Percentiles rank a stretch among this genome's conserved stretches.
Conservation (phyloP, 768 basidiomycete genomes). For the Chalciporus piperatus region DNA sequence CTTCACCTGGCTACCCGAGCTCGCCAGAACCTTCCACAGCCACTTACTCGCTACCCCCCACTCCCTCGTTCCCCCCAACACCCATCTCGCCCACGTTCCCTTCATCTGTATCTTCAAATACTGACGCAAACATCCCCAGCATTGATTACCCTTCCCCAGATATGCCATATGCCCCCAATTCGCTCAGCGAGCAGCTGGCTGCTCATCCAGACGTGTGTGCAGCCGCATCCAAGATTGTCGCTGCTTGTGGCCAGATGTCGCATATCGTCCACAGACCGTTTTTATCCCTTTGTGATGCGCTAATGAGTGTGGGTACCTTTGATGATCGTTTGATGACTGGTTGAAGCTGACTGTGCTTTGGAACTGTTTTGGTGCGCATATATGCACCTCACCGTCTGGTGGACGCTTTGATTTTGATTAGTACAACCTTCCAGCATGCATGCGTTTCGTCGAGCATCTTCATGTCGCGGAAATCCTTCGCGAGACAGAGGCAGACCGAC, state of each 20-base stretch:
- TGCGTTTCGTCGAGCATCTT: conserved; percentile 70
- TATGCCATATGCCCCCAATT: conserved; percentile 41
- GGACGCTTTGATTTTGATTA: conserved; percentile 20
- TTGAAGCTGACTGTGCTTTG: neutral
- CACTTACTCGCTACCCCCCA: conserved; percentile 18
- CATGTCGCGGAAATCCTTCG: conserved; percentile 69
- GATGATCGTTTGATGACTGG: neutral
- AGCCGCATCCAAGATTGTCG: conserved; percentile 63
- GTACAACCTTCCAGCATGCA: conserved; percentile 74
- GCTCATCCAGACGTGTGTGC: conserved; percentile 56
- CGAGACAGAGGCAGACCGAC: conserved; percentile 48
- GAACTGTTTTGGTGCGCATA: conserved; percentile 2
- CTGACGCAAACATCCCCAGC: neutral
- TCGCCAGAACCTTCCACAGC: conserved; percentile 36
- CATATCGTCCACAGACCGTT: conserved; percentile 67
- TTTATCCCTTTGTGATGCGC: conserved; percentile 68
- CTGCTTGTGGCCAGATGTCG: conserved; percentile 66
- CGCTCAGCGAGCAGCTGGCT: conserved; percentile 53
- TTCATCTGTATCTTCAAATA: neutral
- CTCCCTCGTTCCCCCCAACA: conserved; percentile 27
- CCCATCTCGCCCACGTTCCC: conserved; percentile 31
- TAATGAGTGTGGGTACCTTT: conserved; percentile 55
- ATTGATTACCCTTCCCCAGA: conserved; percentile 60
- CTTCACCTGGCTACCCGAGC: conserved; percentile 18
- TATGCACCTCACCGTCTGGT: conserved; percentile 8